Evolutionary conservation across 2,329 filamentous ascomycete genomes (phyloP), one percentile per base, ranked within the genome.

Genomic region (Ophiocordyceps australis): DNA sequence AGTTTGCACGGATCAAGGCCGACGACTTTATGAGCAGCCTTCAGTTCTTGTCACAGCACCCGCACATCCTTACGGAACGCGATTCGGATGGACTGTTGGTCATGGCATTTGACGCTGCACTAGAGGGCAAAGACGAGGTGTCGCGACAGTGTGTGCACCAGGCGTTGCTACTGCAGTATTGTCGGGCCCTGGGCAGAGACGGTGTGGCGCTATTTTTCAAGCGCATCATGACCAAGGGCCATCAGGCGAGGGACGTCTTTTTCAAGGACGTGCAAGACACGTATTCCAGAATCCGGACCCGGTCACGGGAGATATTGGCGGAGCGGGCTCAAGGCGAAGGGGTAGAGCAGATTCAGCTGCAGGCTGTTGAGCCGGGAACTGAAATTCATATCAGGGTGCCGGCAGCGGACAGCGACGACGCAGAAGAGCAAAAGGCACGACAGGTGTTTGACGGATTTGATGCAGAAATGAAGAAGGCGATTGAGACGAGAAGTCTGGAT

Each of bases 331-430:
- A 49, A 21, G 52, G 31, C 79, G 56, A 49, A 19, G 52, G 31
- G 78, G 77, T 92, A 8, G 89, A 98, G 56, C 86, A 94, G 51
- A 98, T 98, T 38, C 91, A 98, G 52, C 65, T 98, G 24, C 89
- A 98, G 46, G 86, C 89, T 10, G 85, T 98, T 9, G 83, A 94
- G 48, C 86, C 86, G 0, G 78, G 77, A 24, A 94, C 86, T 4
- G 75, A 79, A 32, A 94, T 98, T 47, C 79, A 80, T 45, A 94
- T 95, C 49, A 68, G 56, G 28, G 75, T 92, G 20, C 86, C 89
- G 9, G 60, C 76, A 1, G 59, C 62, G 20, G 61, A 69, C 14
- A 77, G 73, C 38, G 62, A 71, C 14, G 72, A 85, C 27, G 64
- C 68, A 2, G 71, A 65, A 27, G 63, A 62, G 27, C 60, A 73